Base-by-base conservation (phyloP, 1,284 basidiomycete species). In the Cutaneotrichosporon dermatis region DNA sequence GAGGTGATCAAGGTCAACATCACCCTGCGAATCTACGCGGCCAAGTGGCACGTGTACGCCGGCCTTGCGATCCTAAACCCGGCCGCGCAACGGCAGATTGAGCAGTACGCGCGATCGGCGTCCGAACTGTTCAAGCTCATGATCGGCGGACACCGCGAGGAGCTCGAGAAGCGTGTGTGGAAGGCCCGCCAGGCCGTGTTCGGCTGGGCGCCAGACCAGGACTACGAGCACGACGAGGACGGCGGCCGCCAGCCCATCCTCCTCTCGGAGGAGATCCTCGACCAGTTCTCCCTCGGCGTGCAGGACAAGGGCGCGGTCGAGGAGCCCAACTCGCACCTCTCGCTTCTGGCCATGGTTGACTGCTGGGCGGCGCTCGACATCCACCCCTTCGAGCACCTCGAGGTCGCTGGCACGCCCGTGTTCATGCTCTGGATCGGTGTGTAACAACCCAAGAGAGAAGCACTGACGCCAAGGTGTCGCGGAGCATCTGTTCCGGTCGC, bases 1-100 rank as follows among this genome's bases (percentile, higher is more conserved):
- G 95, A 99, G 78, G 95, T 92, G 7, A 92, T 94, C 70, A 99
- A 99, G 79, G 94, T 97, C 69, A 99, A 99, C 82, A 89, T 99
- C 73, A 88, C 89, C 62, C 84, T 95, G 12, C 91, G 96, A 1
- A 98, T 99, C 72, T 98, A 98, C 79, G 86, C 91, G 48, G 95
- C 94, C 74, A 89, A 93, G 70, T 99, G 94, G 94, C 96, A 99
- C 79, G 95, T 99, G 69, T 99, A 99, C 75, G 96, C 96, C 34
- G 96, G 95, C 3, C 85, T 99, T 11, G 95, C 96, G 0, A 90
- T 99, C 70, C 84, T 98, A 64, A 99, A 99, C 76, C 95, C 96
- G 1, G 86, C 85, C n/a, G 95, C 96, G 0, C 84, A 86, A 55
- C 79, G 83, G 2, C 94, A 97, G 76, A 97, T 99, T 65, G 84